These are phyloP conservation scores for Tricholoma flavovirens DNA, from an alignment of 768 basidiomycete species.

Conservation along the genomic window DNA sequence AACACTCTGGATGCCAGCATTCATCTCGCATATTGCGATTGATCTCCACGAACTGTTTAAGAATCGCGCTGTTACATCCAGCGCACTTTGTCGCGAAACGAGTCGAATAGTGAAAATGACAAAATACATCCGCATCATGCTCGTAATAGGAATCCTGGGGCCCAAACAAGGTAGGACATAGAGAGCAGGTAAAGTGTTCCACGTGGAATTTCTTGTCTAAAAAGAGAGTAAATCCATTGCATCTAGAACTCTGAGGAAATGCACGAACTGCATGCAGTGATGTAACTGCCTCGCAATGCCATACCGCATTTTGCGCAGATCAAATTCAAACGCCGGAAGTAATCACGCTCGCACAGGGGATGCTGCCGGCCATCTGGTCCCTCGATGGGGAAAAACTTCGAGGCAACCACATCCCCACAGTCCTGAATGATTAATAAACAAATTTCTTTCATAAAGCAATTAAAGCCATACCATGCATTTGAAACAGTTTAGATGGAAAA, in stretches of 20 bases:
- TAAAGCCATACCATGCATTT: conserved; percentile 78
- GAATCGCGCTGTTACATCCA: conserved; percentile 92
- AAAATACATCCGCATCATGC: conserved; percentile 96
- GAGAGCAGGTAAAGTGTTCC: conserved; percentile 98
- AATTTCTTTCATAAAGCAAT: conserved; percentile 3
- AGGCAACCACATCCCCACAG: conserved; percentile 92
- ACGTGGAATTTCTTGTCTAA: conserved; percentile 98
- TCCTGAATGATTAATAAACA: conserved; percentile 50
- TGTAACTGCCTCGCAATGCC: conserved; percentile 94
- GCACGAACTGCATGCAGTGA: conserved; percentile 91
- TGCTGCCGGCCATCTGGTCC: conserved; percentile 82
- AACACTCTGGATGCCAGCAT: conserved; percentile 99
- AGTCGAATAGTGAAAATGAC: conserved; percentile 98
- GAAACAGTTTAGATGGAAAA: conserved; percentile 98
- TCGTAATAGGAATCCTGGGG: conserved; percentile 99
- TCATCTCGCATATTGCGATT: conserved; percentile 97
- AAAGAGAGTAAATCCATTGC: conserved; percentile 9
- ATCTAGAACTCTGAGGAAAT: conserved; percentile 9
- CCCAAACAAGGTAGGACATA: conserved; percentile 93
- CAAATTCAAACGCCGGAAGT: conserved; percentile 91
- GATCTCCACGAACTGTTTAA: conserved; percentile 99
- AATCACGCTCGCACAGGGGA: conserved; percentile 97
- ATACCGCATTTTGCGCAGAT: conserved; percentile 95
- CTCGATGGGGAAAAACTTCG: conserved; percentile 98
- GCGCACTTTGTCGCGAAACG: conserved; percentile 98